These are phyloP conservation scores for Phytophthora idaei DNA, from an alignment of 352 stramenopile genomes.

Conservation along the genomic window DNA sequence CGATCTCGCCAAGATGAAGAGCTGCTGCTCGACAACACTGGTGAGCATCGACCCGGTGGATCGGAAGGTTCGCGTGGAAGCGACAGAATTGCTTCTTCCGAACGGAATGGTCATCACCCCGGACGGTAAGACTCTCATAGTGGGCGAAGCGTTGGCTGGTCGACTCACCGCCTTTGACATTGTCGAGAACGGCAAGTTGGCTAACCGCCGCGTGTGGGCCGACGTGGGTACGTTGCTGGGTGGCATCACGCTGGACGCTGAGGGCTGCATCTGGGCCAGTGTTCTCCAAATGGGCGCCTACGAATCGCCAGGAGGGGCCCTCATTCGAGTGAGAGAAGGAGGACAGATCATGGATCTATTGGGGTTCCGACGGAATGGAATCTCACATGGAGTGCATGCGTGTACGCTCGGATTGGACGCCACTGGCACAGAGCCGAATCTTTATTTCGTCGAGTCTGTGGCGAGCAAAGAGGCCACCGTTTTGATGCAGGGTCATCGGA, in stretches of 20 bases:
- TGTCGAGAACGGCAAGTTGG: constrained; percentile 41
- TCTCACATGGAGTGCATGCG: constrained; percentile 54
- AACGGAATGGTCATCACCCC: constrained; percentile 69
- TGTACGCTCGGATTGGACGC: constrained; percentile 60
- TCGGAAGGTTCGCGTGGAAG: constrained; percentile 51
- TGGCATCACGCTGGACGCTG: constrained; percentile 65
- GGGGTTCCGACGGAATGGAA: constrained; percentile 60
- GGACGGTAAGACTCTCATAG: constrained; percentile 68
- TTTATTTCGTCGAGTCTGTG: constrained; percentile 62
- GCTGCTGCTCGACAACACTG: constrained; percentile 52
- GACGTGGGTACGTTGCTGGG: constrained; percentile 49
- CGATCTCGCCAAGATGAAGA: constrained; percentile 38
- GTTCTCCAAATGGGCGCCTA: constrained; percentile 59
- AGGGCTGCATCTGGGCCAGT: constrained; percentile 69
- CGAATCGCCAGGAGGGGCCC: constrained; percentile 39
- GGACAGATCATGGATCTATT: constrained; percentile 57
- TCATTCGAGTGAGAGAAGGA: constrained; percentile 60
- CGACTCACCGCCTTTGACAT: constrained; percentile 66
- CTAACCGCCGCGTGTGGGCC: constrained; percentile 61
- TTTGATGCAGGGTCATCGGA: constrained; percentile 33
- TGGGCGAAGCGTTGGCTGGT: constrained; percentile 55
- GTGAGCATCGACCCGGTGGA: constrained; percentile 56
- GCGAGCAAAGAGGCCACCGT: constrained; percentile 44
- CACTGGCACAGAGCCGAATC: constrained; percentile 39
- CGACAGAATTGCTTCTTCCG: constrained; percentile 60